A percentile compares a stretch with the other conserved stretches of the same genome.
Conservation (phyloP, 805 yeast genomes). For the Metschnikowia baotianmanensis region DNA sequence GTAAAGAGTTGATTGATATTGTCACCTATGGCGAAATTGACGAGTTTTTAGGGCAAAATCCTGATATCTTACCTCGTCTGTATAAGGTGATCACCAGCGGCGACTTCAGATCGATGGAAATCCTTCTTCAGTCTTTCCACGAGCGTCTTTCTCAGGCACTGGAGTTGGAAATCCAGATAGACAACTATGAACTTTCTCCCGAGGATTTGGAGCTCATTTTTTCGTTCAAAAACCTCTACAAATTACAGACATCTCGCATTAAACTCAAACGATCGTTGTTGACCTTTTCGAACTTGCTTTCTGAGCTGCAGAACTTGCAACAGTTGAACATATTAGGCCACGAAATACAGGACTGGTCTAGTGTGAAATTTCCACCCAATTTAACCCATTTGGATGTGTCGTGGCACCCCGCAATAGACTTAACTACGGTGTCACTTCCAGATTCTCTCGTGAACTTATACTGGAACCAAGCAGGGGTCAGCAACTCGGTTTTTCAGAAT, state of each 20-base stretch:
- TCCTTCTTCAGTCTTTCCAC: conserved; percentile 23
- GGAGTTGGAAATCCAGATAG: conserved; percentile 30
- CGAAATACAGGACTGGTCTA: conserved; percentile 28
- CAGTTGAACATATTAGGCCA: conserved; percentile 36
- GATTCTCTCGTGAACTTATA: conserved; percentile 25
- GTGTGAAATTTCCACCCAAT: conserved; percentile 24
- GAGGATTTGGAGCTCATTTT: conserved; percentile 24
- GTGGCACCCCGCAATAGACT: conserved; percentile 29
- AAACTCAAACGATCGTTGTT: conserved; percentile 15
- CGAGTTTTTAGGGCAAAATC: conserved; percentile 30
- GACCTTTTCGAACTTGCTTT: conserved; percentile 8
- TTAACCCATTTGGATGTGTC: conserved; percentile 34
- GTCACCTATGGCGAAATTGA: conserved; percentile 30
- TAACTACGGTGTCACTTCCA: conserved; percentile 26
- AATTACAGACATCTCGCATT: conserved; percentile 30
- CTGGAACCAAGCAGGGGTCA: conserved; percentile 31
- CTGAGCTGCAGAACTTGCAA: conserved; percentile 15
- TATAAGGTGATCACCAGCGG: conserved; percentile 30
- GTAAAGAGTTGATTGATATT: conserved; percentile 18
- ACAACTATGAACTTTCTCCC: conserved; percentile 22
- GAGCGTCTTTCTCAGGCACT: conserved; percentile 16
- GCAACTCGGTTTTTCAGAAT: conserved; percentile 9
- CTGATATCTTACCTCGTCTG: conserved; percentile 27
- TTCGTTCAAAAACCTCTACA: conserved; percentile 25
- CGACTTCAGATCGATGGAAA: conserved; percentile 29